Percentiles rank a stretch among this genome's conserved stretches.
These are phyloP conservation scores for Lycium barbarum DNA, from an alignment of 257 asterid species.

Conservation along the genomic window DNA sequence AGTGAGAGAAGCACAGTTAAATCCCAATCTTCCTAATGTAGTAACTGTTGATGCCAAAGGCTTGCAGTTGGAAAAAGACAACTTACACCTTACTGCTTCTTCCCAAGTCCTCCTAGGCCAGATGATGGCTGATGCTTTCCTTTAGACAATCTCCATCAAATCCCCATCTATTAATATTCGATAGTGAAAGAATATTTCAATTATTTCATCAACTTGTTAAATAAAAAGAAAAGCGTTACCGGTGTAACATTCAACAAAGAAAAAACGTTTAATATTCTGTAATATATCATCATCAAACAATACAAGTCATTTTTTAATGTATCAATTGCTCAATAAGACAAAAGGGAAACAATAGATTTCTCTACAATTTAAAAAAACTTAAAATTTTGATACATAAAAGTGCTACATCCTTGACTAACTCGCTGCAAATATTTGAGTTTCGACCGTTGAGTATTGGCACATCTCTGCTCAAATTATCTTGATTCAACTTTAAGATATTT, in stretches of 20 bases:
- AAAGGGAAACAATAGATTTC: not conserved
- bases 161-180: not conserved
- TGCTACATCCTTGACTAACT: not conserved
- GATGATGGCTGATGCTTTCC: constrained; percentile 42
- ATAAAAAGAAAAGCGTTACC: too few species aligned
- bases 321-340: too few species aligned
- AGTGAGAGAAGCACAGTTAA: constrained; percentile 46
- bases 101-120: constrained; percentile 45
- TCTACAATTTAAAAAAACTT: not conserved
- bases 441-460: not conserved
- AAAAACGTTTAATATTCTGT: not conserved
- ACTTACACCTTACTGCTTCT: constrained; percentile 43
- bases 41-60: constrained; percentile 49
- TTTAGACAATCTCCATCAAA: constrained; percentile 21
- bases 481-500: not conserved
- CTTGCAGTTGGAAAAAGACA: constrained; percentile 39
- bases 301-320: not conserved
- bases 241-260: not conserved
- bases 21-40: constrained; percentile 36
- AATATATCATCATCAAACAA: not conserved
- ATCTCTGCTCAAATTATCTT: not conserved
- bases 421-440: not conserved
- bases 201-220: not conserved
- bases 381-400: not conserved
- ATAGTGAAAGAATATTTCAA: not conserved